Base-by-base conservation (phyloP, 148 eudicot species). In the Dysphania ambrosioides region DNA sequence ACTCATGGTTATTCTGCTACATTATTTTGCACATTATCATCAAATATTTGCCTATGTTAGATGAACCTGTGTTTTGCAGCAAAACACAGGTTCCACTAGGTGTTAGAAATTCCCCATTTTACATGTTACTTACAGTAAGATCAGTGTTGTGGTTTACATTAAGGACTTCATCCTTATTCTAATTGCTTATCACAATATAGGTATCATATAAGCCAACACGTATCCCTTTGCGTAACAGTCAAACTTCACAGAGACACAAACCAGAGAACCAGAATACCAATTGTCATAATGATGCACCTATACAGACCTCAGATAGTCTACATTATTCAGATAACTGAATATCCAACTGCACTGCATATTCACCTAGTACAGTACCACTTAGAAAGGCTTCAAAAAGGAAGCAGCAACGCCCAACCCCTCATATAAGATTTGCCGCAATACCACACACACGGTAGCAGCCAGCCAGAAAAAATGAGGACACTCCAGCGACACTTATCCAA, bases 21-120 rank as follows among this genome's bases (percentile, higher is more conserved):
- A 30, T 70, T 31, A 24, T 24, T 2, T 47, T 34, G 31, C 40
- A 27, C 44, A 34, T 64, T 77, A 72, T 65, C 61, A 62, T 44
- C 64, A 79, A 71, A n/a, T n/a, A n/a, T n/a, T n/a, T n/a, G n/a
- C n/a, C n/a, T n/a, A n/a, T n/a, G n/a, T n/a, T n/a, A n/a, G n/a
- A n/a, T n/a, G n/a, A n/a, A n/a, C n/a, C n/a, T n/a, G n/a, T n/a
- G n/a, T n/a, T n/a, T n/a, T n/a, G n/a, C n/a, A n/a, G 64, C 23
- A 9, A 42, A 40, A 77, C 60, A 73, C 62, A 16, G 59, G 27
- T 23, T 30, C 34, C 35, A 61, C 24, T 23, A 58, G 21, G 40
- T n/a, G 61, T 47, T 21, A 47, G 36, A 51, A 32, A 31, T 38
- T 32, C 41, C 10, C 23, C 30, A 4, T 3, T 3, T 38, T 38